Conservation (phyloP, 495 filamentous ascomycete species). For the Xanthoparmelia taractica region DNA sequence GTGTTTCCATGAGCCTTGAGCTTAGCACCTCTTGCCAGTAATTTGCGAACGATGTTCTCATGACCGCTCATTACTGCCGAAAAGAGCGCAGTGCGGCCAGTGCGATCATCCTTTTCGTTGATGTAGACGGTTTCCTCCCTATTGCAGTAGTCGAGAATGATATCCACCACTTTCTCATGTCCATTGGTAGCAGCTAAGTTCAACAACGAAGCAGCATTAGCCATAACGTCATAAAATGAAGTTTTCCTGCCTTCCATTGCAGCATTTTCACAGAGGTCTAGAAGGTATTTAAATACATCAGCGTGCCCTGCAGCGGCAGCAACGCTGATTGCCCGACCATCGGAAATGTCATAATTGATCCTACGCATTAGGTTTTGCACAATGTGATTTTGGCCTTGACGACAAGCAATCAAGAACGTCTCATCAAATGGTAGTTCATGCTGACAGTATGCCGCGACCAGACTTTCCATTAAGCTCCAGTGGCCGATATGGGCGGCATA, state of each 20-base stretch:
- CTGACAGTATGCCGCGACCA: neutral
- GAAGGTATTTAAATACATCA: neutral
- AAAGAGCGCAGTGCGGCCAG: neutral
- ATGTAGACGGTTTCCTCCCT: neutral
- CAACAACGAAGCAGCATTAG: neutral
- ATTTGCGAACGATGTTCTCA: neutral
- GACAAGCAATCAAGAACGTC: neutral
- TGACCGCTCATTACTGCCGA: neutral
- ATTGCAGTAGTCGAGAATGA: neutral
- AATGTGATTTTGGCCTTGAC: neutral
- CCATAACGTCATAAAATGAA: neutral
- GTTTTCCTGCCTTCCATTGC: neutral
- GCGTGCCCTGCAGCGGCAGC: neutral
- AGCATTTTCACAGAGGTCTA: neutral
- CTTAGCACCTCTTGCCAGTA: neutral
- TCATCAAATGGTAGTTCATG: neutral
- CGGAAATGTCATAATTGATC: neutral
- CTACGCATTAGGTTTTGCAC: neutral
- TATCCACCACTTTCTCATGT: neutral
- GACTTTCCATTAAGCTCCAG: neutral
- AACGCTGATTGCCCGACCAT: neutral
- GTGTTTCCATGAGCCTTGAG: neutral
- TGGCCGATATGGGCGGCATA: conserved; percentile 8
- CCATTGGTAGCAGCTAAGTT: neutral
- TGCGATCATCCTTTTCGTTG: neutral